Conservation (phyloP, 2,329 filamentous ascomycete genomes). For the Aureobasidium melanogenum region DNA sequence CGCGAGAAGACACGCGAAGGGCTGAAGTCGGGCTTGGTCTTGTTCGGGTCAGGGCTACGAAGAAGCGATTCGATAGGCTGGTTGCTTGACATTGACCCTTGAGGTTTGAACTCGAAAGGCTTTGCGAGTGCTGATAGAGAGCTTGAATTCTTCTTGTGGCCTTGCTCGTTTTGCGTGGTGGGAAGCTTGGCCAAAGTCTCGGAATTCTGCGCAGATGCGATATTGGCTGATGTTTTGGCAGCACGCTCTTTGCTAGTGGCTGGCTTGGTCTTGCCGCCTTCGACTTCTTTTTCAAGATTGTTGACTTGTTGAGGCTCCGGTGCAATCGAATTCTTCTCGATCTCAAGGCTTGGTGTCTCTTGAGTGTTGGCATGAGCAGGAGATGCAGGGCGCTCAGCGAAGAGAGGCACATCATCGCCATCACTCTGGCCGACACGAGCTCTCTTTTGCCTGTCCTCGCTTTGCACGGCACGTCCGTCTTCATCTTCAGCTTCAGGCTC, state of each 20-base stretch:
- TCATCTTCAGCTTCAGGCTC: constrained; percentile 43
- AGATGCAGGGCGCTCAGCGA: constrained; percentile 44
- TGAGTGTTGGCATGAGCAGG: background rate
- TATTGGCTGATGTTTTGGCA: background rate
- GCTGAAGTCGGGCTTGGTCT: constrained; percentile 15
- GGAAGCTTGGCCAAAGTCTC: background rate
- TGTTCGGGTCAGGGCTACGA: constrained; percentile 4
- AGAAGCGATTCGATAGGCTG: background rate
- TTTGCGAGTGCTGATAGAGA: constrained; percentile 63
- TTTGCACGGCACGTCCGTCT: constrained; percentile 54
- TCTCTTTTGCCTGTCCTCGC: constrained; percentile 65
- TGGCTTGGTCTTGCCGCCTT: background rate
- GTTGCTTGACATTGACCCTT: constrained; percentile 4
- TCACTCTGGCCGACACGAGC: constrained; percentile 55
- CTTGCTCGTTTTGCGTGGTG: background rate
- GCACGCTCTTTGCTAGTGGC: background rate
- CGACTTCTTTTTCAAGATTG: background rate
- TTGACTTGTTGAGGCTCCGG: background rate
- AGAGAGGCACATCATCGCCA: constrained; percentile 65
- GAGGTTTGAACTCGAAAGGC: constrained; percentile 46
- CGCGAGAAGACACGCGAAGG: constrained; percentile 15
- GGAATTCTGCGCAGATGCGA: background rate
- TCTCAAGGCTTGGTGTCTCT: background rate
- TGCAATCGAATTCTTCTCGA: background rate
- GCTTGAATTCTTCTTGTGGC: constrained; percentile 22